A percentile compares a stretch with the other conserved stretches of the same genome.
phyloP scores from a whole-genome alignment of 371 early-diverging fungal species.

The Syncephalastrum sp. region DNA sequence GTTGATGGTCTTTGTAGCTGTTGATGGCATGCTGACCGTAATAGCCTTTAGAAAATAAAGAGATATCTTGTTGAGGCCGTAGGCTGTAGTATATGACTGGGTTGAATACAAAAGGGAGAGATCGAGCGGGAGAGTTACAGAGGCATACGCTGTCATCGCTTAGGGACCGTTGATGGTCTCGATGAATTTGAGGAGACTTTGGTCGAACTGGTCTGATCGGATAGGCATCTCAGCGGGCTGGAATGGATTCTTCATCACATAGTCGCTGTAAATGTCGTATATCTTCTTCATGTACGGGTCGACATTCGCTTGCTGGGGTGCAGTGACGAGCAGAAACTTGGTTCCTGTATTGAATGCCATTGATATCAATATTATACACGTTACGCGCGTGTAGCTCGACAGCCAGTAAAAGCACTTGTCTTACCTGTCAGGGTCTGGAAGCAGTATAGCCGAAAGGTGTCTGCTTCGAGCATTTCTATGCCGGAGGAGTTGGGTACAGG shows the following conservation, averaged over 20 bases:
- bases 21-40: too few species aligned
- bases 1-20: too few species aligned
- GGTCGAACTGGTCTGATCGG: conserved; percentile 93
- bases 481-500: conserved; percentile 83
- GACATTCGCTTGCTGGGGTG: conserved; percentile 70
- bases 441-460: conserved; percentile 88
- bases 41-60: too few species aligned
- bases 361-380: neutral
- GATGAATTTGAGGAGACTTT: conserved; percentile 73
- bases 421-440: conserved; percentile 92
- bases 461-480: conserved; percentile 89
- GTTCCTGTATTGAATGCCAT: conserved; percentile 59
- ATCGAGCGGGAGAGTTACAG: too few species aligned
- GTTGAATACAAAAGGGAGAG: too few species aligned
- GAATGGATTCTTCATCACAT: conserved; percentile 98
- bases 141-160: neutral
- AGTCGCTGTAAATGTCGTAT: conserved; percentile 93
- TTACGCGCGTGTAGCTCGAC: neutral
- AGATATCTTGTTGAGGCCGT: too few species aligned
- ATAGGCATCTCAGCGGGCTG: conserved; percentile 99
- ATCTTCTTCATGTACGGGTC: conserved; percentile 73
- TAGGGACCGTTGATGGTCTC: conserved; percentile 26
- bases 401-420: neutral
- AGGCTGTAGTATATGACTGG: too few species aligned
- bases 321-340: conserved; percentile 89